Conservation (phyloP, 768 basidiomycete genomes). For the Hydnomerulius pinastri region DNA sequence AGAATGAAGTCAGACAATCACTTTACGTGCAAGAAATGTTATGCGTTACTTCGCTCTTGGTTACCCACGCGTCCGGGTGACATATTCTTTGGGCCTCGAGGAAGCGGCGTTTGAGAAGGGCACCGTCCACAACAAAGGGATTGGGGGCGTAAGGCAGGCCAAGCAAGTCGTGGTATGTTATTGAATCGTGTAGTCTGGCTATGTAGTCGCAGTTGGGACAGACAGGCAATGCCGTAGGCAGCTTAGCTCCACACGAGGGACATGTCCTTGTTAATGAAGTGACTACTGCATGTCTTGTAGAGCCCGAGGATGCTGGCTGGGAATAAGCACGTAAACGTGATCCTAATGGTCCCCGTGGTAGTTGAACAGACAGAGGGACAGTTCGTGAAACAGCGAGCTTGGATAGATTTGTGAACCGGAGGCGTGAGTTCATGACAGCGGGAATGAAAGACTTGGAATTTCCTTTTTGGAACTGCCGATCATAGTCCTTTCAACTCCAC, state of each 20-base stretch:
- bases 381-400: neutral
- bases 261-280: constrained; percentile 39
- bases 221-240: constrained; percentile 70
- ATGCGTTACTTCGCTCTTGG: constrained; percentile 56
- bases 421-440: constrained; percentile 3
- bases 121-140: constrained; percentile 68
- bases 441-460: neutral
- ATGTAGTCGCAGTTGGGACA: constrained; percentile 76
- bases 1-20: constrained; percentile 8
- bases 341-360: neutral
- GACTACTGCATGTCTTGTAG: neutral
- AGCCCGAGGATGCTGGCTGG: neutral
- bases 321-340: neutral
- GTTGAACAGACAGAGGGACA: neutral
- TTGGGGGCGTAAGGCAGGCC: constrained; percentile 62
- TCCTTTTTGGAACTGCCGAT: neutral
- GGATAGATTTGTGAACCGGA: neutral
- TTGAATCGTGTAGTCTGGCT: constrained; percentile 51
- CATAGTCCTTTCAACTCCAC: too few species aligned
- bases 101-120: constrained; percentile 64
- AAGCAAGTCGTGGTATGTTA: constrained; percentile 70
- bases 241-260: constrained; percentile 58
- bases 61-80: constrained; percentile 87
- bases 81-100: constrained; percentile 71
- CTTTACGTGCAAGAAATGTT: constrained; percentile 1